Percentiles rank a stretch among this genome's conserved stretches.
These are phyloP conservation scores for Cystobasidium tubakii DNA, from an alignment of 768 basidiomycete genomes.

Conservation along the genomic window DNA sequence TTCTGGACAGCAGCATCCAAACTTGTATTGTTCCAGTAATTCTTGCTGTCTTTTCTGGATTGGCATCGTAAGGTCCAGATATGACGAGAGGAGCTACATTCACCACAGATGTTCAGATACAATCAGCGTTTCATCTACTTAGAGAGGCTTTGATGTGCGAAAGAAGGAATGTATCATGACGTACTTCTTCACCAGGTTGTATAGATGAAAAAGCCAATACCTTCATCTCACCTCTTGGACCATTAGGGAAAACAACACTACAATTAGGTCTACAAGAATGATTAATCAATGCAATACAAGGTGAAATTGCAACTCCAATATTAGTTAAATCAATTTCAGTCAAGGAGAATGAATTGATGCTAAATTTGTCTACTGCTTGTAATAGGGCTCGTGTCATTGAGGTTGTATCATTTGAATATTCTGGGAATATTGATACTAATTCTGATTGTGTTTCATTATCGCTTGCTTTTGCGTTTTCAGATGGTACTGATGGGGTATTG, in stretches of 20 bases:
- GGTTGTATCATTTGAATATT: constrained; percentile 15
- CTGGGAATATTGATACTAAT: constrained; percentile 49
- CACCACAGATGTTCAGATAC: not conserved
- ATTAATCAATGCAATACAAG: constrained; percentile 71
- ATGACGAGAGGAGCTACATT: constrained; percentile 23
- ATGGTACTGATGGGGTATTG: constrained; percentile 20
- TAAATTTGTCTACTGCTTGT: constrained; percentile 58
- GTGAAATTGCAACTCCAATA: constrained; percentile 77
- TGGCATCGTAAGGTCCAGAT: constrained; percentile 22
- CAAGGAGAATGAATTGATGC: constrained; percentile 82
- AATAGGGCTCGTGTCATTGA: not conserved
- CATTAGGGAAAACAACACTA: constrained; percentile 32
- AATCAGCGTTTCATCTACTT: no score
- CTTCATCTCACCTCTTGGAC: constrained; percentile 22
- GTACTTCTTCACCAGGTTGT: constrained; percentile 17
- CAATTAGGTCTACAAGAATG: constrained; percentile 54
- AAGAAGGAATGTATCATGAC: not conserved
- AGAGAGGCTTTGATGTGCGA: no score
- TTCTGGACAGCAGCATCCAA: constrained; percentile 15
- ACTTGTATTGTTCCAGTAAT: constrained; percentile 27
- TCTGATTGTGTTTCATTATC: constrained; percentile 25
- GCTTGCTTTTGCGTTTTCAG: constrained; percentile 37
- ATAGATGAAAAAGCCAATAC: constrained; percentile 10
- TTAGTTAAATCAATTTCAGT: constrained; percentile 71
- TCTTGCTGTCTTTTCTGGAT: constrained; percentile 19